Evolutionary conservation across 768 basidiomycete species (phyloP).

Genomic region (Boletus eberwhitei): DNA sequence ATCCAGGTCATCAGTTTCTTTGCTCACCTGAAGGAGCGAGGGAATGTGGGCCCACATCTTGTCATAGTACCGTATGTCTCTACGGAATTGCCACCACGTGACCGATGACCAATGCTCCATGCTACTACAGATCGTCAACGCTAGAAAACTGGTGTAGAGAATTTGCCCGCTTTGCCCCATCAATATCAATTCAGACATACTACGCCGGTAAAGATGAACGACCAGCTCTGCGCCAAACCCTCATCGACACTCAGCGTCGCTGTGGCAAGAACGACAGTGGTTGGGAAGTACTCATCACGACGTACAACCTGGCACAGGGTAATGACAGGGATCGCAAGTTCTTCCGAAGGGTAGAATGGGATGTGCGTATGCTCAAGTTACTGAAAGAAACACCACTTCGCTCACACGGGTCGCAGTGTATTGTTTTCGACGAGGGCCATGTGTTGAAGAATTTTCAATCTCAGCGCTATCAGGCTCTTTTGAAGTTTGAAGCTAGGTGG

Average conservation of each 20-base stretch:
- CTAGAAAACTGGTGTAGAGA: constrained; percentile 99
- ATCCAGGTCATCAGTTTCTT: constrained; percentile 98
- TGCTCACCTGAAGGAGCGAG: constrained; percentile 79
- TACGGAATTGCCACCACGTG: neutral
- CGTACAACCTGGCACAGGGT: constrained; percentile 92
- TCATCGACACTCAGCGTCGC: constrained; percentile 56
- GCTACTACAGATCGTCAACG: constrained; percentile 73
- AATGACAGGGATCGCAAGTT: constrained; percentile 88
- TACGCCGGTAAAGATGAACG: constrained; percentile 93
- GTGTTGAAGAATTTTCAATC: constrained; percentile 96
- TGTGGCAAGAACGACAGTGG: constrained; percentile 50
- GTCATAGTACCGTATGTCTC: constrained; percentile 88
- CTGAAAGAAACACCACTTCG: neutral
- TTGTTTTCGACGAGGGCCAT: constrained; percentile 96
- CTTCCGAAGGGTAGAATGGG: constrained; percentile 87
- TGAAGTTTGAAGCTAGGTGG: constrained; percentile 87
- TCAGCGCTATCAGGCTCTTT: constrained; percentile 87
- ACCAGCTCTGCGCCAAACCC: constrained; percentile 62
- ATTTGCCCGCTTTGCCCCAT: constrained; percentile 86
- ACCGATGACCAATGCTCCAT: constrained; percentile 5
- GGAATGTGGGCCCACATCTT: constrained; percentile 81
- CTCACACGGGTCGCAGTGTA: constrained; percentile 52
- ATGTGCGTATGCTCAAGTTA: constrained; percentile 53
- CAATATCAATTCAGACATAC: constrained; percentile 83
- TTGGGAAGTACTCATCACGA: constrained; percentile 94